Percentiles rank a stretch among this genome's conserved stretches.
Conservation (phyloP, 306 rosid species). For the Astragalus membranaceus region DNA sequence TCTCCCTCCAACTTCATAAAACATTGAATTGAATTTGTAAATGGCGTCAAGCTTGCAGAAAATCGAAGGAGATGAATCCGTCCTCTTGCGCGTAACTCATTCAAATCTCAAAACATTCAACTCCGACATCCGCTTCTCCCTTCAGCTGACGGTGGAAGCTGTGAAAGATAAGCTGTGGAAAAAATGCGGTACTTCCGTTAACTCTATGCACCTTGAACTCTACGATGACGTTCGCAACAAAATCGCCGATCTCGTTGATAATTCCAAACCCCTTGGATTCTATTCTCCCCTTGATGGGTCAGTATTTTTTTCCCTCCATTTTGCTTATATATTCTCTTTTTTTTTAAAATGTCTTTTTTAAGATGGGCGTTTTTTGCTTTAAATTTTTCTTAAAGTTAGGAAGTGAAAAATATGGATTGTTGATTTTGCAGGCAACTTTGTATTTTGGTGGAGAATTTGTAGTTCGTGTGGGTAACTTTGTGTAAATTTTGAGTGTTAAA, state of each 20-base stretch:
- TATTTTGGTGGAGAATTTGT: background rate
- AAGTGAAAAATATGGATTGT: background rate
- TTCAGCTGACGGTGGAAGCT: constrained; percentile 57
- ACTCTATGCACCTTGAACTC: constrained; percentile 69
- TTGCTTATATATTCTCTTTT: background rate
- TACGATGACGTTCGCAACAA: constrained; percentile 57
- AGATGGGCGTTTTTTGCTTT: background rate
- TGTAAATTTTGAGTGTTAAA: background rate
- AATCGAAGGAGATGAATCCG: constrained; percentile 59
- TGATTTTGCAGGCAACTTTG: background rate
- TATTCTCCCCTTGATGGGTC: constrained; percentile 86
- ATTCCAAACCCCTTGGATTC: constrained; percentile 60
- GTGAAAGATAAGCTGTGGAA: constrained; percentile 81
- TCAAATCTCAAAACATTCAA: constrained; percentile 70
- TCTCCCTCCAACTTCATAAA: no score
- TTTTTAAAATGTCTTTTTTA: background rate
- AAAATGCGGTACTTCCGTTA: constrained; percentile 72
- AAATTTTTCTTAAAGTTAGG: no score
- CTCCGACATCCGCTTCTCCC: constrained; percentile 64
- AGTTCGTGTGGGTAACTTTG: background rate
- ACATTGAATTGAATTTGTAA: background rate
- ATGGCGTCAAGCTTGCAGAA: constrained; percentile 4
- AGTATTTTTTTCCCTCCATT: background rate
- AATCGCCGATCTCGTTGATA: constrained; percentile 52
- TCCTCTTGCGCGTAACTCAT: constrained; percentile 60